These are phyloP conservation scores for Cryptococcus neoformans DNA, from an alignment of 1,284 basidiomycete genomes.

Conservation along the genomic window DNA sequence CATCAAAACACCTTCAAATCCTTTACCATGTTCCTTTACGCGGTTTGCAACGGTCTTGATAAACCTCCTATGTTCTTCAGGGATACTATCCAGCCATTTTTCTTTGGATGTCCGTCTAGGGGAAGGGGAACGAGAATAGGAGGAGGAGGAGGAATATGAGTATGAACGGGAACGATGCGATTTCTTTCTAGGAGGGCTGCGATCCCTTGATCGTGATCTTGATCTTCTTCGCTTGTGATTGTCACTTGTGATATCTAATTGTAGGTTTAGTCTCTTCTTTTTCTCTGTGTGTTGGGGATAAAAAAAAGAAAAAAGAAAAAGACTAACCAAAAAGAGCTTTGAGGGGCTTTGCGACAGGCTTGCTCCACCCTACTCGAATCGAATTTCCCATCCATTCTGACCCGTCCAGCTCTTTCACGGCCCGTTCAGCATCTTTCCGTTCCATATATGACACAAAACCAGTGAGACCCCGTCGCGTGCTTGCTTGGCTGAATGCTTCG, in stretches of 20 bases:
- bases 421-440: conserved; percentile 80
- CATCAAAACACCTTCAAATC: conserved; percentile 72
- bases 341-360: conserved; percentile 81
- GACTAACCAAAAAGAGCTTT: conserved; percentile 73
- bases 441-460: conserved; percentile 97
- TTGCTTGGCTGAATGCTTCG: conserved; percentile 56
- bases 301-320: not conserved
- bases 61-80: conserved; percentile 72
- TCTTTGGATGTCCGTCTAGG: conserved; percentile 17
- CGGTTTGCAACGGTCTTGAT: conserved; percentile 79
- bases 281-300: not conserved
- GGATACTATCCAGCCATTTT: conserved; percentile 54
- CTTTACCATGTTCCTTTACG: conserved; percentile 71
- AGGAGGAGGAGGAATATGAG: conserved; percentile 14
- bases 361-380: conserved; percentile 93
- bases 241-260: too few species aligned
- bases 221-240: conserved; percentile 35
- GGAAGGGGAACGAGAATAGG: conserved; percentile 56
- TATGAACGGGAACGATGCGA: conserved; percentile 1
- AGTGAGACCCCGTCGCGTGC: conserved; percentile 66
- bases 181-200: conserved; percentile 3
- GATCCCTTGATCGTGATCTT: conserved; percentile 34
- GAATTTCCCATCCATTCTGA: conserved; percentile 85
- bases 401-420: conserved; percentile 82
- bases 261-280: conserved; percentile 15